Evolutionary conservation across 257 asterid genomes (phyloP).

Genomic region (Solanum microdontum): DNA sequence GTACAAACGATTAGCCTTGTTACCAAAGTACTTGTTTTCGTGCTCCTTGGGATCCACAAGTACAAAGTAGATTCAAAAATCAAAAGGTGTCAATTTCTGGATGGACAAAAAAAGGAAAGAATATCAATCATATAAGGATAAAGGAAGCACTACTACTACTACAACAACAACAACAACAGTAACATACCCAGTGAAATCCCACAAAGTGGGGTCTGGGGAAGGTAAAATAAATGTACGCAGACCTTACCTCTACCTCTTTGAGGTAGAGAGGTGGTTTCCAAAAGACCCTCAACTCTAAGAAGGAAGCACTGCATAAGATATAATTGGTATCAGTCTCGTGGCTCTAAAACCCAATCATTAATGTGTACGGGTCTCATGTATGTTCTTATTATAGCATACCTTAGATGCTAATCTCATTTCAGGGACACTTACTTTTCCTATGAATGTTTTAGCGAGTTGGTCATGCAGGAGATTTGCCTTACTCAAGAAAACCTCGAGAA

Average conservation of each 20-base stretch:
- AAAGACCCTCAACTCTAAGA: not conserved
- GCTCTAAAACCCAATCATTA: not conserved
- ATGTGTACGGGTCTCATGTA: not conserved
- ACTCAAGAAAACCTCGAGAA: not conserved
- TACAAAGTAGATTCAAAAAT: not conserved
- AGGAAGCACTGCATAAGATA: not conserved
- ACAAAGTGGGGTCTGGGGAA: not conserved
- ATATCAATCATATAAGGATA: not conserved
- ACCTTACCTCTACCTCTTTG: not conserved
- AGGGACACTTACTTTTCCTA: not conserved
- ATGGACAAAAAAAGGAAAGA: not conserved
- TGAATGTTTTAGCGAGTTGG: not conserved
- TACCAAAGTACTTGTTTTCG: not conserved
- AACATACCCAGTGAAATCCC: not conserved
- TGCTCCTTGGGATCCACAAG: not conserved
- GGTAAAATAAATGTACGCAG: not conserved
- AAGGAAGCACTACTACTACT: not conserved
- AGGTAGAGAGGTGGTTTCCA: not conserved
- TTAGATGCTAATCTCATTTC: not conserved
- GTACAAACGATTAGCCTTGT: not conserved
- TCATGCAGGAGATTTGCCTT: not conserved
- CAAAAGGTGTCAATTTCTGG: not conserved
- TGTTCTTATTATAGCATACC: not conserved
- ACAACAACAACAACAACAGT: not conserved
- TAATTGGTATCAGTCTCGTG: not conserved